Evolutionary conservation across 495 filamentous ascomycete genomes (phyloP), one percentile per base, ranked within the genome.

Genomic region (Aspergillus carlsbadensis): DNA sequence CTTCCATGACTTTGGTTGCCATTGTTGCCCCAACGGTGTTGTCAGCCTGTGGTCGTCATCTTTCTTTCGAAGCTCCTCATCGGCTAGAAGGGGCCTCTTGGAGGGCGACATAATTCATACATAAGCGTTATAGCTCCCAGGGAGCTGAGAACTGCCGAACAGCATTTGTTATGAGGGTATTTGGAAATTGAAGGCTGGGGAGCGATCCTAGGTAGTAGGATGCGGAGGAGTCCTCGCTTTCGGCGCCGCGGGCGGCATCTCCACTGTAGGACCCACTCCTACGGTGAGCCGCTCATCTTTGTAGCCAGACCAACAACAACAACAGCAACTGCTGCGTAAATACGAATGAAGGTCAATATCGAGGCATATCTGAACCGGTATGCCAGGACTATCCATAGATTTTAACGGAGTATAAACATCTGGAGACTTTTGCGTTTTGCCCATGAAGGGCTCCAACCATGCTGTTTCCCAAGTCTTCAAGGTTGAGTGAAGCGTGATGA

Each of bases 1-100:
- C 44, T 66, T 68, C 56, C 70, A 72, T 37, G 57, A 58, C 24
- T 65, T 65, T 54, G 69, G 57, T 14, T 68, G 55, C 35, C 67
- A 60, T 35, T 65, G 57, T 45, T 61, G 64, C 20, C 54, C 35
- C 43, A 52, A 56, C 26, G 61, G 62, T 20, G 57, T 58, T 33
- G 56, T 59, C 5, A 71, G 74, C 50, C 73, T 78, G 65, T 82
- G 81, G 61, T 87, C 85, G 65, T 88, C 85, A 64, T 87, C 78
- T 55, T 81, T 83, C 72, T 87, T 87, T 43, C 84, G 85, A n/a
- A 86, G 77, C 75, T 88, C 85, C 70, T 84, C 84, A 67, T 88
- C 85, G 44, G 65, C 75, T 14, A 74, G 63, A 55, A 81, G 74
- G 5, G 78, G 63, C 65, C 76, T 74, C 52, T 68, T 75, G 58